Evolutionary conservation across 2,329 filamentous ascomycete species (phyloP), one percentile per base, ranked within the genome.

Genomic region (Diaporthe citri): DNA sequence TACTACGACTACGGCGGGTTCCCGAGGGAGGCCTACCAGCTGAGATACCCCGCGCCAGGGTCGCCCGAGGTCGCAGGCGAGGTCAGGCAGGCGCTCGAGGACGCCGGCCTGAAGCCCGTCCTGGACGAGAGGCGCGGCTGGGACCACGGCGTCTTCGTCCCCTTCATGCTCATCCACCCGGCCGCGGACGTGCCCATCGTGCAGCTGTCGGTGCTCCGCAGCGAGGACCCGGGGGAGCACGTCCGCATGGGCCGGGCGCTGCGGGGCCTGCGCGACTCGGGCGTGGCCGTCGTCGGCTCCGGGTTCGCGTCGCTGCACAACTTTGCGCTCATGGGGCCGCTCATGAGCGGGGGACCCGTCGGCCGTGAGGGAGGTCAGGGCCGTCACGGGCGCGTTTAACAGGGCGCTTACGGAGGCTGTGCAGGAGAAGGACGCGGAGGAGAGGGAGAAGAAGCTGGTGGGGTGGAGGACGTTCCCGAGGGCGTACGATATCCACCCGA

Each of bases 91-190:
- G 84, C 85, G 4, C 78, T 92, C 52, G 81, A 83, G 22, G 82
- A 80, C 2, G 84, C 85, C n/a, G 90, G 90, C 0, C 80, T 91
- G 0, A 77, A 81, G 20, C 81, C 85, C 2, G 76, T 76, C 17
- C 81, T 88, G 17, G 83, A 88, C 76, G 77, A 72, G 20, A 70
- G 81, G 74, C 84, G 87, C 10, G 85, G 87, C 74, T 91, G 90
- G 90, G 90, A 91, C 79, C 90, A 91, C 79, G 90, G 90, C 82
- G 89, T 91, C 74, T 91, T 91, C 80, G 82, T 91, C 36, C 90
- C 90, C 9, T 84, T 91, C 82, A 84, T 87, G 60, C 87, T 91
- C 57, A 86, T 89, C 78, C 82, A 87, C 73, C 90, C 90, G 28
- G 78, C 82, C 56, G 90, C 89, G 77, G 82, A 86, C 74, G 80